A percentile compares a stretch with the other conserved stretches of the same genome.
Evolutionary conservation across 2,329 filamentous ascomycete species (phyloP).

Genomic region (Pestalotiopsis fici): DNA sequence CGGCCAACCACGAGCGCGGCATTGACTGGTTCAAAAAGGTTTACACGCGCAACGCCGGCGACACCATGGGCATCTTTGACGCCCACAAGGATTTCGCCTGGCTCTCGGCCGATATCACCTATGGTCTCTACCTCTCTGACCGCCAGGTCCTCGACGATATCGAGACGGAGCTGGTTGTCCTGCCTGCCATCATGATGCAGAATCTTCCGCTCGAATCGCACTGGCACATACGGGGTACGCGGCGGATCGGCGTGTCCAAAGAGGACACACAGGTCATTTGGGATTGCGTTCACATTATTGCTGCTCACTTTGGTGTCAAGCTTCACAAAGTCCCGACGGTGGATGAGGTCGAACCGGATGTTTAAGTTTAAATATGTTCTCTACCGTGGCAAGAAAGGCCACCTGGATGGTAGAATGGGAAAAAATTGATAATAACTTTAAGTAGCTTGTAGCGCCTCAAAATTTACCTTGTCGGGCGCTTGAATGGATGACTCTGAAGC

Average conservation of each 20-base stretch:
- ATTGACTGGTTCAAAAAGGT: constrained; percentile 57
- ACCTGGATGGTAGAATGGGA: no score
- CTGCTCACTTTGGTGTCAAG: constrained; percentile 19
- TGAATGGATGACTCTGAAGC: no score
- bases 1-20: constrained; percentile 53
- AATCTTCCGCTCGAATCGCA: constrained; percentile 52
- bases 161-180: constrained; percentile 56
- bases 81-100: constrained; percentile 44
- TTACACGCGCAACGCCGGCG: constrained; percentile 49
- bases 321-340: constrained; percentile 26
- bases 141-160: constrained; percentile 53
- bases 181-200: constrained; percentile 59
- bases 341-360: constrained; percentile 27
- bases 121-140: constrained; percentile 59
- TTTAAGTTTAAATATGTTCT: constrained; percentile 13
- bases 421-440: no score
- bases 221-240: constrained; percentile 55
- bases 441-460: no score
- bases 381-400: no score
- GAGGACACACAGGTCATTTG: constrained; percentile 40
- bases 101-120: constrained; percentile 56
- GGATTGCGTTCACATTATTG: constrained; percentile 21
- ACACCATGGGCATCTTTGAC: constrained; percentile 34
- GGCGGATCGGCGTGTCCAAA: constrained; percentile 46
- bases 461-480: no score